Evolutionary conservation across 2,329 filamentous ascomycete genomes (phyloP).

Genomic region (Colletotrichum tanaceti): DNA sequence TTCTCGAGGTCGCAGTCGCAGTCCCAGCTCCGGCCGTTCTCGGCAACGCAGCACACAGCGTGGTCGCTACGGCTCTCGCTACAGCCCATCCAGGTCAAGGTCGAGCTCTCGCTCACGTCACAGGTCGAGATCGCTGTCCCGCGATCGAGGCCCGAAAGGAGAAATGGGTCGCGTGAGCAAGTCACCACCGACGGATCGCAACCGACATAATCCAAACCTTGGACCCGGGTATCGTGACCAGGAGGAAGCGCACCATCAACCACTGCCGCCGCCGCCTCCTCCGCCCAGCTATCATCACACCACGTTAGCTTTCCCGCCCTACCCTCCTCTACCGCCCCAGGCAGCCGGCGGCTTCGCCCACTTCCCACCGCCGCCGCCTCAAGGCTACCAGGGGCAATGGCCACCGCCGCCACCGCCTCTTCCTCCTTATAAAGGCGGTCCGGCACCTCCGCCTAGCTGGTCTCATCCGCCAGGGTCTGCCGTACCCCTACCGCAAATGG

Average conservation of each 20-base stretch:
- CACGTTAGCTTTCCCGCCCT: constrained; percentile 30
- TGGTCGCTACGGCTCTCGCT: constrained; percentile 41
- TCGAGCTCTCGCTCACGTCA: constrained; percentile 29
- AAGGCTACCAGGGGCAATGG: constrained; percentile 57
- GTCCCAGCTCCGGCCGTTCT: constrained; percentile 48
- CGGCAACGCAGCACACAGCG: constrained; percentile 40
- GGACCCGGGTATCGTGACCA: constrained; percentile 4
- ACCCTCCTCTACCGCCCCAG: constrained; percentile 41
- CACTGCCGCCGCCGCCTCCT: constrained; percentile 46
- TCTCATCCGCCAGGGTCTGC: constrained; percentile 28
- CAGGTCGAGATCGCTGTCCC: constrained; percentile 40
- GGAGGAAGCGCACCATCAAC: constrained; percentile 29
- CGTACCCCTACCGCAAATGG: constrained; percentile 20
- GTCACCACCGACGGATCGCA: constrained; percentile 16
- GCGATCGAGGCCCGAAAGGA: constrained; percentile 40
- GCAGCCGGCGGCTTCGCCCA: constrained; percentile 44
- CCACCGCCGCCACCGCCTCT: constrained; percentile 53
- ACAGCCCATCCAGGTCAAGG: constrained; percentile 46
- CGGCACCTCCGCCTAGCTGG: constrained; percentile 40
- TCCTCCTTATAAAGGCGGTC: constrained; percentile 43
- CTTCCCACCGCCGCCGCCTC: constrained; percentile 50
- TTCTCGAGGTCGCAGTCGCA: constrained; percentile 48
- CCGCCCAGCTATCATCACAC: constrained; percentile 41
- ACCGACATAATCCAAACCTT: constrained; percentile 28
- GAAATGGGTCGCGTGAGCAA: constrained; percentile 16